Conservation (phyloP, 1,139 yeast species). For the Kurtzmaniella quercitrusa region DNA sequence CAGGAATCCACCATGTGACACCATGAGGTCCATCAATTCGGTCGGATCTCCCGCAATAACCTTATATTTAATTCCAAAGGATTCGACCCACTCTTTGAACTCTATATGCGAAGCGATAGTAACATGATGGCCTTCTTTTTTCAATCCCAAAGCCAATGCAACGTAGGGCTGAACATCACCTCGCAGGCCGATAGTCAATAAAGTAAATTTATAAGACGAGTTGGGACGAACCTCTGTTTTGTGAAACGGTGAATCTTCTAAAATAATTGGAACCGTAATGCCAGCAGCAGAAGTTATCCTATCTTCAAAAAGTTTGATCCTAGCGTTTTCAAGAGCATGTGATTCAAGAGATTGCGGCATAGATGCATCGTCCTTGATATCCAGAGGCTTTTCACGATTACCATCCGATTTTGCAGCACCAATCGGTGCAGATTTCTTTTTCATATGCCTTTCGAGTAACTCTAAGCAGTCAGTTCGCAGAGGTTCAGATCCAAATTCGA, state of each 20-base stretch:
- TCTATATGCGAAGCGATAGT: slow-evolving; percentile 84
- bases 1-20: slow-evolving; percentile 82
- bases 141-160: slow-evolving; percentile 76
- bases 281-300: slow-evolving; percentile 57
- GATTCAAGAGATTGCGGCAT: neutral
- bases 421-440: slow-evolving; percentile 35
- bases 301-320: slow-evolving; percentile 61
- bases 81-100: slow-evolving; percentile 68
- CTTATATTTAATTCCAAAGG: slow-evolving; percentile 63
- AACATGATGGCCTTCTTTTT: slow-evolving; percentile 76
- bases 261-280: slow-evolving; percentile 58
- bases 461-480: slow-evolving; percentile 68
- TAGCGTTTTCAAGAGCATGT: slow-evolving; percentile 39
- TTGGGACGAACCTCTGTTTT: slow-evolving; percentile 51
- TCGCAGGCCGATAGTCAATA: slow-evolving; percentile 87
- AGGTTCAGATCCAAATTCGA: slow-evolving; percentile 67
- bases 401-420: too few relatives aligned
- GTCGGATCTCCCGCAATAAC: slow-evolving; percentile 92
- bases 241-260: slow-evolving; percentile 60
- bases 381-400: too few relatives aligned
- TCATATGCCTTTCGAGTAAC: slow-evolving; percentile 16
- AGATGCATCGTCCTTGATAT: neutral
- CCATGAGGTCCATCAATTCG: slow-evolving; percentile 89
- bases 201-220: slow-evolving; percentile 55
- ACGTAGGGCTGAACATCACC: slow-evolving; percentile 97